A percentile compares a stretch with the other conserved stretches of the same genome.
phyloP scores from a whole-genome alignment of 2,329 filamentous ascomycete species.

The Fusarium albidum region DNA sequence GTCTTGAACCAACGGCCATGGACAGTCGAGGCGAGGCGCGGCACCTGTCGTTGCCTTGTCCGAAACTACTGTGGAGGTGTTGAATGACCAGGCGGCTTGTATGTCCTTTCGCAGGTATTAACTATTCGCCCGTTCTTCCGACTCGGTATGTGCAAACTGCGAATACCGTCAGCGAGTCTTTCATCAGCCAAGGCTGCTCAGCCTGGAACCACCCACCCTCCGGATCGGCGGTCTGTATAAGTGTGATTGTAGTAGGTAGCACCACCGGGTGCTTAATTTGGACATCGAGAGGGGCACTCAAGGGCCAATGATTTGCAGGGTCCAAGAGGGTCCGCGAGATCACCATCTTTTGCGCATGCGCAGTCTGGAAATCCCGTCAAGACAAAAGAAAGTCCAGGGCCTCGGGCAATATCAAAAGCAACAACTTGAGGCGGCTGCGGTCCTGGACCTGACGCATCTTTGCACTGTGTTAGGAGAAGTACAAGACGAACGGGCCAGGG shows the following conservation, averaged over 20 bases:
- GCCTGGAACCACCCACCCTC: constrained; percentile 24
- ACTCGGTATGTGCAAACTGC: constrained; percentile 2
- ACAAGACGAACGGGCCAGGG: constrained; percentile 21
- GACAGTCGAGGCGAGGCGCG: constrained; percentile 16
- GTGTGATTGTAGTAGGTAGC: constrained; percentile 27
- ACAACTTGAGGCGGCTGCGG: constrained; percentile 3
- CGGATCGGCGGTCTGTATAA: constrained; percentile 38
- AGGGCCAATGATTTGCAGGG: constrained; percentile 35
- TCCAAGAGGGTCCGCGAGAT: constrained; percentile 29
- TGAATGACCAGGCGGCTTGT: constrained; percentile 10
- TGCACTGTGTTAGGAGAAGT: constrained; percentile 11
- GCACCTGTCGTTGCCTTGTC: constrained; percentile 17
- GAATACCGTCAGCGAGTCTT: constrained; percentile 33
- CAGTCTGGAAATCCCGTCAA: constrained; percentile 9
- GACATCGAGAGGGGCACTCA: constrained; percentile 15
- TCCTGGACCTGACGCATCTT: constrained; percentile 10
- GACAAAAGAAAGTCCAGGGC: constrained; percentile 16
- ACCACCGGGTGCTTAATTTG: constrained; percentile 36
- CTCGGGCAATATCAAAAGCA: constrained; percentile 2
- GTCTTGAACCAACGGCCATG: neutral
- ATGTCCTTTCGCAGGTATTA: neutral
- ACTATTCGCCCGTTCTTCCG: neutral
- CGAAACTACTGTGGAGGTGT: constrained; percentile 21
- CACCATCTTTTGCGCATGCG: constrained; percentile 9
- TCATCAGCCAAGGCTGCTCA: constrained; percentile 34